Evolutionary conservation across 2,329 filamentous ascomycete species (phyloP).

Genomic region (Pezicula carpinea): DNA sequence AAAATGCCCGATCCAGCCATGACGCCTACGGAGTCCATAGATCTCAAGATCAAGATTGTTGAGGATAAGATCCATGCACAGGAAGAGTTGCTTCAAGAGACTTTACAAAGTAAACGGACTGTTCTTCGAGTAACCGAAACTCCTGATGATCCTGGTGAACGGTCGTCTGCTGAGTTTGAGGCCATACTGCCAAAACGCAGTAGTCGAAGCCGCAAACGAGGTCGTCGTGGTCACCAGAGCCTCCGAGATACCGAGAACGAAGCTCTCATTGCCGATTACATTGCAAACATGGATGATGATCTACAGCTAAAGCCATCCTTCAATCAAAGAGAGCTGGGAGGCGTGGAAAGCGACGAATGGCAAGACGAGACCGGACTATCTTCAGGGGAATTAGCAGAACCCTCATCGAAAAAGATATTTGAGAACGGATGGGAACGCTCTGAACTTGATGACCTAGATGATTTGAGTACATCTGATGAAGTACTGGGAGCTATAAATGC

Average conservation of each 20-base stretch:
- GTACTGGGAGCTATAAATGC: constrained; percentile 34
- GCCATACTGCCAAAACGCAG: constrained; percentile 4
- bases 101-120: constrained; percentile 10
- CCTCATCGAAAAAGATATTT: not conserved
- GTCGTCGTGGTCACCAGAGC: constrained; percentile 3
- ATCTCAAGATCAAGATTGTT: constrained; percentile 22
- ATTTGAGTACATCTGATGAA: constrained; percentile 45
- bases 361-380: constrained; percentile 22
- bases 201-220: constrained; percentile 1
- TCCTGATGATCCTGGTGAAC: not conserved
- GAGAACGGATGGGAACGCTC: constrained; percentile 36
- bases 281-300: constrained; percentile 31
- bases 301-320: constrained; percentile 11
- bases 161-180: constrained; percentile 4
- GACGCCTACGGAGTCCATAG: constrained; percentile 13
- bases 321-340: constrained; percentile 37
- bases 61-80: constrained; percentile 24
- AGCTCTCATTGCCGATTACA: constrained; percentile 26
- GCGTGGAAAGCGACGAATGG: constrained; percentile 36
- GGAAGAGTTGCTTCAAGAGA: constrained; percentile 22
- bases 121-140: not conserved
- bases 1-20: not conserved
- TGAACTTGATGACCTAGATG: constrained; percentile 41
- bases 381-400: constrained; percentile 12
- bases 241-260: constrained; percentile 13